phyloP scores from a whole-genome alignment of 345 rosid genomes.

The Heritiera littoralis region DNA sequence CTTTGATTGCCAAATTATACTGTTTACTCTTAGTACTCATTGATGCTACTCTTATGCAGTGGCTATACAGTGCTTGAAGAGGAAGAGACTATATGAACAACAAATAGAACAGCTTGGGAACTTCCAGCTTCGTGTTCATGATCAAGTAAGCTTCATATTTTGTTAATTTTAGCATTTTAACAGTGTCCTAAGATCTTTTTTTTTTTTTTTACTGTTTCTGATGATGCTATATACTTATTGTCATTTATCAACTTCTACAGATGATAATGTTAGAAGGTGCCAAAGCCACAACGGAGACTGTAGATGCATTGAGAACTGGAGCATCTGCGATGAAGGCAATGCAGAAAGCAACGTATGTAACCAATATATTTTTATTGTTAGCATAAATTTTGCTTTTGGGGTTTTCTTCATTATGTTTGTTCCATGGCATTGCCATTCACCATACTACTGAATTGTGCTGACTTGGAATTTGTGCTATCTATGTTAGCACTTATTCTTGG shows the following conservation, averaged over 20 bases:
- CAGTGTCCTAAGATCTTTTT: background rate
- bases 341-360: constrained; percentile 88
- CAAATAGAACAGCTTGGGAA: constrained; percentile 84
- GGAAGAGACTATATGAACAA: constrained; percentile 85
- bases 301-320: constrained; percentile 87
- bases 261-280: constrained; percentile 91
- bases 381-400: background rate
- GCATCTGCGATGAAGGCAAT: constrained; percentile 89
- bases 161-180: background rate
- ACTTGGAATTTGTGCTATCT: background rate
- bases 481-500: background rate
- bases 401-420: background rate
- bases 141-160: constrained; percentile 50
- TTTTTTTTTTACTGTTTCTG: background rate
- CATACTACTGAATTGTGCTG: background rate
- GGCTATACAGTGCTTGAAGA: constrained; percentile 89
- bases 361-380: background rate
- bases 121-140: constrained; percentile 80
- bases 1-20: background rate
- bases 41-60: constrained; percentile 48
- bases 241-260: constrained; percentile 36
- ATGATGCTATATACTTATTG: background rate
- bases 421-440: background rate
- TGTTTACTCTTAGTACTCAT: background rate
- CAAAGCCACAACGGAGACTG: constrained; percentile 83